These are phyloP conservation scores for Pleurotus citrinopileatus DNA, from an alignment of 768 basidiomycete species.

Conservation along the genomic window DNA sequence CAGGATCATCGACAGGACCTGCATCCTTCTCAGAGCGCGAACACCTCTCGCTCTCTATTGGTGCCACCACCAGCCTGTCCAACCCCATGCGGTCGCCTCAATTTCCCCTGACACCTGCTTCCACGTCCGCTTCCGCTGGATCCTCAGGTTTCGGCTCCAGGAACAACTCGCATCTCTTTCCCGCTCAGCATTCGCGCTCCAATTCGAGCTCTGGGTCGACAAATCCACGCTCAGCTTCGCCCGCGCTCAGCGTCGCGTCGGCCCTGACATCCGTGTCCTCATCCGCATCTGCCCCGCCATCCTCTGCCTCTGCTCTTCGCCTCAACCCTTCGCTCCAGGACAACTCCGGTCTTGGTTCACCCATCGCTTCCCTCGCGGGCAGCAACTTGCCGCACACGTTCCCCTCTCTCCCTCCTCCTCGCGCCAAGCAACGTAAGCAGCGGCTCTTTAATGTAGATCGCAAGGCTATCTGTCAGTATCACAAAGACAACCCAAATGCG, in stretches of 20 bases:
- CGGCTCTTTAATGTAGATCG: slow-evolving; percentile 75
- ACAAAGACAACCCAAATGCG: slow-evolving; percentile 58
- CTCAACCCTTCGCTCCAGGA: not conserved
- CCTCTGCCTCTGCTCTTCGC: slow-evolving; percentile 16
- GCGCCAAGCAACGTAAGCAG: slow-evolving; percentile 61
- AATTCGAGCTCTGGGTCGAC: slow-evolving; percentile 22
- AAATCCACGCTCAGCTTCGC: slow-evolving; percentile 55
- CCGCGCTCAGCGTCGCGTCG: slow-evolving; percentile 56
- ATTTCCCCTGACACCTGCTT: slow-evolving; percentile 44
- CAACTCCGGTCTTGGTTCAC: not conserved
- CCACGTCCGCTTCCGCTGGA: slow-evolving; percentile 44
- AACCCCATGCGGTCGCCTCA: slow-evolving; percentile 32
- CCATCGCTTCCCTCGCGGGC: not conserved
- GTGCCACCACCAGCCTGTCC: slow-evolving; percentile 17
- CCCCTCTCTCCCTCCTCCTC: slow-evolving; percentile 23
- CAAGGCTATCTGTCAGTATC: slow-evolving; percentile 70
- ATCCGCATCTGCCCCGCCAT: slow-evolving; percentile 18
- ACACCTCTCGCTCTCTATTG: slow-evolving; percentile 27
- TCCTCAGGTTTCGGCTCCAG: slow-evolving; percentile 26
- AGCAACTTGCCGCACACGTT: slow-evolving; percentile 2
- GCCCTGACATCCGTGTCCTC: slow-evolving; percentile 53
- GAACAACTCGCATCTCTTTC: slow-evolving; percentile 21
- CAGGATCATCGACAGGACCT: not conserved
- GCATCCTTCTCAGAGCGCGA: slow-evolving; percentile 21
- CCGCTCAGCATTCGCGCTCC: slow-evolving; percentile 41